These are phyloP conservation scores for Fraxinus americana DNA, from an alignment of 257 asterid species.

Conservation along the genomic window DNA sequence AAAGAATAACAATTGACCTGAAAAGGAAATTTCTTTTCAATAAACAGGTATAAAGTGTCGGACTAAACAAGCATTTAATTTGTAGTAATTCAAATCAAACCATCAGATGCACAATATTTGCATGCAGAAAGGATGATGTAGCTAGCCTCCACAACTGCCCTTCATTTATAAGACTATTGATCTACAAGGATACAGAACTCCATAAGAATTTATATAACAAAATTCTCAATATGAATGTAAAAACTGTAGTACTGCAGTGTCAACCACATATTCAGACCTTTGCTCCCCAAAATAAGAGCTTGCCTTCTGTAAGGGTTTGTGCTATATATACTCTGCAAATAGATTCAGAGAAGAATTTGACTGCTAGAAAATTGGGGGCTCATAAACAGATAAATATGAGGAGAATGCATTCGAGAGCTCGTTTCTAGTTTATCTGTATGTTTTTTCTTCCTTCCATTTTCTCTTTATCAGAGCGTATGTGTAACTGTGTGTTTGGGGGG, in stretches of 20 bases:
- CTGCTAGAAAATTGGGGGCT: neutral
- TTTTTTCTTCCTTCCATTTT: neutral
- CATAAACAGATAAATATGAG: slow-evolving; percentile 5
- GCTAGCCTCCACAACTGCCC: slow-evolving; percentile 92
- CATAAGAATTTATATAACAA: slow-evolving; percentile 1
- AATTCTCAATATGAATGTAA: slow-evolving; percentile 20
- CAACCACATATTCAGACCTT: slow-evolving; percentile 53
- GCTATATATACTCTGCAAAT: slow-evolving; percentile 65
- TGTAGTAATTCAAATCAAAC: slow-evolving; percentile 43
- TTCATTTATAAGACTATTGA: slow-evolving; percentile 75
- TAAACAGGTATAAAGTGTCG: slow-evolving; percentile 18
- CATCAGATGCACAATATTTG: slow-evolving; percentile 81
- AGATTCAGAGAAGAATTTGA: slow-evolving; percentile 26
- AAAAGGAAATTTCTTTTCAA: slow-evolving; percentile 32
- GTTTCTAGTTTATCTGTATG: neutral
- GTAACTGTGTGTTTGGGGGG: neutral
- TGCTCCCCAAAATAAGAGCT: slow-evolving; percentile 79
- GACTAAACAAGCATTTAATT: slow-evolving; percentile 8
- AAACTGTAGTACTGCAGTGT: slow-evolving; percentile 1
- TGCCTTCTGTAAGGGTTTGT: slow-evolving; percentile 68
- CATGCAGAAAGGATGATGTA: slow-evolving; percentile 84
- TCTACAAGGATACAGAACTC: slow-evolving; percentile 46
- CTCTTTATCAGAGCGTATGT: neutral
- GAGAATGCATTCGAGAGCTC: slow-evolving; percentile 4
- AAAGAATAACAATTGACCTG: slow-evolving; percentile 89